Evolutionary conservation across 2,329 filamentous ascomycete species (phyloP), one percentile per base, ranked within the genome.

Genomic region (Byssoonygena ceratinophila): DNA sequence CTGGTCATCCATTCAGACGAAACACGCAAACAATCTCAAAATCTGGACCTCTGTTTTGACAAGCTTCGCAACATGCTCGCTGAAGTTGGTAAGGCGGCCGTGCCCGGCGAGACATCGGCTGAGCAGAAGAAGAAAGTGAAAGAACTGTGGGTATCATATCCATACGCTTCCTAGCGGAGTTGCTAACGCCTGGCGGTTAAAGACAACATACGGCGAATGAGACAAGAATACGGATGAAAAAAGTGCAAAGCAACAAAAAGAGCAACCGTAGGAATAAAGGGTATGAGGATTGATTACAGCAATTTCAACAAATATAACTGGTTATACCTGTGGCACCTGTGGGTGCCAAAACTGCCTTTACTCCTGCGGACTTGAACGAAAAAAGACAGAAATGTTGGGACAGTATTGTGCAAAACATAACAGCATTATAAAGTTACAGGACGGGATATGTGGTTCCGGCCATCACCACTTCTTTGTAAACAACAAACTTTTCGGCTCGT

Each of bases 1-100:
- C 64, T 84, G 22, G 71, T 83, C 50, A 80, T 84, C 56, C 80
- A 83, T 58, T 76, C 78, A 39, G 80, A 83, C 59, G 78, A 81
- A 54, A 79, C 76, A 56, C 76, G 81, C 36, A 82, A 81, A 63
- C 80, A 81, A 61, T 71, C 67, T 41, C 74, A 76, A 54, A 84
- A 84, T 60, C 75, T 79, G 47, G 74, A 78, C 43, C 69, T 72
- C 25, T 83, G 81, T 64, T 81, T 77, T 61, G 68, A 71, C 45
- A 80, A 79, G 61, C 70, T 84, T 55, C 71, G 77, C 55, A 70
- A 76, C 50, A 60, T 81, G 52, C 71, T 84, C 46, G 63, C 72
- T 23, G 71, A 73, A 27, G 74, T 74, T 18, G 80, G 74, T 4
- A 70, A 69, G 22, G 63, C 69, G 22, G 68, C 68, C 2, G 71